These are phyloP conservation scores for Pythium guiyangense DNA, from an alignment of 352 stramenopile genomes.

Conservation along the genomic window DNA sequence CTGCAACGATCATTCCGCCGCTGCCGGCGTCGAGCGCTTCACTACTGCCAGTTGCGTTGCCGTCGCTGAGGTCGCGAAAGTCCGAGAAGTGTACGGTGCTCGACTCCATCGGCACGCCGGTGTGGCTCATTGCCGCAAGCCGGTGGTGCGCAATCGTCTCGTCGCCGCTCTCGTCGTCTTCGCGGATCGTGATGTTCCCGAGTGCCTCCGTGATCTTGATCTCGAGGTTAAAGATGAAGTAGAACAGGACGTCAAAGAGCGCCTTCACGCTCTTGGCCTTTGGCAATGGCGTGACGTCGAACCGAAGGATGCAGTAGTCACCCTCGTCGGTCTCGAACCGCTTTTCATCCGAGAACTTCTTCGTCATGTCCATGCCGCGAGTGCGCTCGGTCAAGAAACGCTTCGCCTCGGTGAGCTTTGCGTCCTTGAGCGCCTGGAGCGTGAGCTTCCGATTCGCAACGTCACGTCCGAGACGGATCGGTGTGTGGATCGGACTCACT, in stretches of 20 bases:
- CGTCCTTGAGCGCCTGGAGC: too few species aligned
- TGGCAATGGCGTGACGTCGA: constrained; percentile 38
- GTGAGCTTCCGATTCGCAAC: too few species aligned
- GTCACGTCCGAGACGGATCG: too few species aligned
- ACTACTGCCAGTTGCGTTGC: too few species aligned
- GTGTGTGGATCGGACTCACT: too few species aligned
- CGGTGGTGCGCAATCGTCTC: constrained; percentile 33
- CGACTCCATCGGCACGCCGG: constrained; percentile 23
- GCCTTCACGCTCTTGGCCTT: constrained; percentile 20
- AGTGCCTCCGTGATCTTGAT: constrained; percentile 45
- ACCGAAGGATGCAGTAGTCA: constrained; percentile 27
- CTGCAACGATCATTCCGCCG: constrained; percentile 24
- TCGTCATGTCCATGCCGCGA: too few species aligned
- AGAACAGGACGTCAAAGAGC: constrained; percentile 33
- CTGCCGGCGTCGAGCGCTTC: constrained; percentile 8
- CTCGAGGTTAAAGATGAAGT: constrained; percentile 38
- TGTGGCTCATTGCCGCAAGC: constrained; percentile 24
- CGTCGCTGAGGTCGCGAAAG: constrained; percentile 10
- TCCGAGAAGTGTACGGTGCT: constrained; percentile 32
- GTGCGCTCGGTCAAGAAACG: too few species aligned
- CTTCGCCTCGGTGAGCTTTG: too few species aligned
- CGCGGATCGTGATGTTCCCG: constrained; percentile 40
- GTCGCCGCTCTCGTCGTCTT: constrained; percentile 43
- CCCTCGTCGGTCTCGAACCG: constrained; percentile 27
- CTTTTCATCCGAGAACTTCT: constrained; percentile 1